Evolutionary conservation across 2,329 filamentous ascomycete species (phyloP), one percentile per base, ranked within the genome.

Genomic region (Fusarium oxysporum): DNA sequence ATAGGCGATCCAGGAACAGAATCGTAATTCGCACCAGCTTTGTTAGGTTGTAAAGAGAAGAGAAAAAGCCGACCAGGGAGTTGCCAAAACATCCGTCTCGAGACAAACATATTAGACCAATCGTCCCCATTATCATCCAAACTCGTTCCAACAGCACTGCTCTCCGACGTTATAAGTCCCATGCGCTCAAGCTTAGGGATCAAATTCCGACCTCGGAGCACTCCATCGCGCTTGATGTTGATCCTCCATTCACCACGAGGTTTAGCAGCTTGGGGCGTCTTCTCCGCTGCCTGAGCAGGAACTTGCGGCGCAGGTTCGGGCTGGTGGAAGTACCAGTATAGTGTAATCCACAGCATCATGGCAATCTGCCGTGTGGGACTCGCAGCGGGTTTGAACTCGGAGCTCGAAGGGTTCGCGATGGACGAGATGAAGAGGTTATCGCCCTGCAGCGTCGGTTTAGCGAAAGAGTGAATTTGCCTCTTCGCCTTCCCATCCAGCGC

Each of bases 271-370:
- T 89, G 84, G 0, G 92, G 92, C 0, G 94, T 96, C 64, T 86
- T 80, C 72, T 87, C 88, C 3, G 91, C 93, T 0, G 88, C 85
- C 9, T 89, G 84, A 11, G 89, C 93, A 23, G 86, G 86, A 38
- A 96, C 79, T 55, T 89, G 87, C 1, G 88, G 86, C 28, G 88
- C 85, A 0, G 96, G 96, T 76, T 92, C 88, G 2, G 91, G 88
- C 81, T 97, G 94, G 83, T 98, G 95, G 77, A 98, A 98, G 85
- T 98, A 98, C 96, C 96, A 98, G 85, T 94, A 97, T 45, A 98
- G 85, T 3, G 94, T 95, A 38, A 95, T 91, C 93, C 94, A 98
- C 11, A 98, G 87, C 92, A 98, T 97, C 93, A 98, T 95, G 74
- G 96, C 96, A 68, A 97, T 93, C 83, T 97, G 93, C 48, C 95